Base-by-base conservation (phyloP, 2,329 filamentous ascomycete species). In the Apiospora koreana region DNA sequence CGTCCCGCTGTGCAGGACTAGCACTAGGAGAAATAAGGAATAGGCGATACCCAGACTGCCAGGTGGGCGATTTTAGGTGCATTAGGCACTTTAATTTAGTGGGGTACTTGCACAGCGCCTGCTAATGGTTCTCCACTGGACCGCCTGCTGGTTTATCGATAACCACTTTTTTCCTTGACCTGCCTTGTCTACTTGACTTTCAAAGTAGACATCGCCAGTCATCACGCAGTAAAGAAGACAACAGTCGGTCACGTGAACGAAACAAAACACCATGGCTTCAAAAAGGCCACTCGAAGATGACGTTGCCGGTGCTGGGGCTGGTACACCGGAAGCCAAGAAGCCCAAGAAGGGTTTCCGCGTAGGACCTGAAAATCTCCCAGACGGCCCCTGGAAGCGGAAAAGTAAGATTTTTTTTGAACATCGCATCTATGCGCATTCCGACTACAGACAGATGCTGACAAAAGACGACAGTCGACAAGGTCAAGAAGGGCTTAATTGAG, bases 361-460 rank as follows among this genome's bases (percentile, higher is more conserved):
- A 70, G 95, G 95, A 0, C 95, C 95, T 41, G 92, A 92, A 46
- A 97, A 98, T 80, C 86, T 98, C 35, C 95, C 95, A 50, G 95
- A 98, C 80, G 95, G 95, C 69, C 92, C 92, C 28, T 94, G 96
- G 87, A 89, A 90, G 77, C 91, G 95, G 76, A 97, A 97, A 82
- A 84, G 86, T 87, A 75, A 70, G 79, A 38, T 35, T 38, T n/a
- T 35, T 38, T n/a, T 3, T 3, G 21, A 14, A 14, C 65, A 35
- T 8, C 3, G 3, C n/a, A 6, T 4, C 8, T 12, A 48, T 23
- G n/a, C 9, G 38, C 9, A 6, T 8, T 35, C 25, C 12, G 23
- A 31, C 28, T 4, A 45, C 45, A 38, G 14, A 46, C 16, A 42
- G 8, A 23, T 18, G 28, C 43, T 68, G 35, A 66, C 64, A 18